Percentiles rank a stretch among this genome's conserved stretches.
phyloP scores from a whole-genome alignment of 2,329 filamentous ascomycete species.

The Talaromyces sp. region DNA sequence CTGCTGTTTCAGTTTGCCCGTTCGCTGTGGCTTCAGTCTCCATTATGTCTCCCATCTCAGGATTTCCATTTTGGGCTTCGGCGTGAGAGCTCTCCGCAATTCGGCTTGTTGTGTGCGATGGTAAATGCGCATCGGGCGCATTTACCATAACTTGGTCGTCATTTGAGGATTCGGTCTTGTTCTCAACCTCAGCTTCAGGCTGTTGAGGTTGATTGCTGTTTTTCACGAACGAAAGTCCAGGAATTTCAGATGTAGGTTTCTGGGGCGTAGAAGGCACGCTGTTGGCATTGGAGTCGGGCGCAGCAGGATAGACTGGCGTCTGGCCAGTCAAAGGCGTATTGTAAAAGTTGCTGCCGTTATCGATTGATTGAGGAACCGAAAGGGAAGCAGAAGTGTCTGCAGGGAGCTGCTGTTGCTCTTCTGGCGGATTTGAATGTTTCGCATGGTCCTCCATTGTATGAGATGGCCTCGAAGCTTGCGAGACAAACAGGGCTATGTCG shows the following conservation, averaged over 20 bases:
- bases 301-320: slow-evolving; percentile 18
- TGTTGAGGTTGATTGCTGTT: background rate
- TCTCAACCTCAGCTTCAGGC: background rate
- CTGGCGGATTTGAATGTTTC: background rate
- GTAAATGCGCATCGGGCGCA: background rate
- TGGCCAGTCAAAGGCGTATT: slow-evolving; percentile 30
- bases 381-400: slow-evolving; percentile 1
- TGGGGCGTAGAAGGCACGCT: slow-evolving; percentile 7
- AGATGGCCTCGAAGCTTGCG: background rate
- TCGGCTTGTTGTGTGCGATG: background rate
- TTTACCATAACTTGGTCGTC: background rate
- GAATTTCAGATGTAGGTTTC: slow-evolving; percentile 23
- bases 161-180: background rate
- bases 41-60: background rate
- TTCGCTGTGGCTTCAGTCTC: slow-evolving; percentile 9
- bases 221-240: slow-evolving; percentile 28
- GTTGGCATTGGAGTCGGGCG: slow-evolving; percentile 6
- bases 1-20: slow-evolving; percentile 32
- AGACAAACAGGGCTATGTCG: background rate
- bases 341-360: slow-evolving; percentile 38
- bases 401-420: slow-evolving; percentile 1
- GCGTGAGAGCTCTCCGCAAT: background rate
- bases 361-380: slow-evolving; percentile 20
- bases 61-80: background rate
- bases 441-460: slow-evolving; percentile 22